Percentiles rank a stretch among this genome's conserved stretches.
Evolutionary conservation across 108 stramenopile species (phyloP).

Genomic region (Skeletonema marinoi): DNA sequence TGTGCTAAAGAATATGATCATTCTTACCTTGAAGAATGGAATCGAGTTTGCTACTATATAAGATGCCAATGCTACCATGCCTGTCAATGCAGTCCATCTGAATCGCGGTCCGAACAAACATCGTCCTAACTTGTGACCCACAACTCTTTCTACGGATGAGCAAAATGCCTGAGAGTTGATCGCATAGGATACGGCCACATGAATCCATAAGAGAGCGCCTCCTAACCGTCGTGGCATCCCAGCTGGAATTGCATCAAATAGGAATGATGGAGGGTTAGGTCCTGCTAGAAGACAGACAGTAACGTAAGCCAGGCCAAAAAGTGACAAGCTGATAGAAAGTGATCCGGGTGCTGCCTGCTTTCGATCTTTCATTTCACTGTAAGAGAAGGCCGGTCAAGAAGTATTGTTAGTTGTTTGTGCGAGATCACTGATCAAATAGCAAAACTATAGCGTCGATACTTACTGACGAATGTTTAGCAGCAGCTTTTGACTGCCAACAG

Average conservation of each 20-base stretch:
- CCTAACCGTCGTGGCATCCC: slow-evolving; percentile 51
- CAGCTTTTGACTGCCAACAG: slow-evolving; percentile 72
- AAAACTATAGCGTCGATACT: not conserved
- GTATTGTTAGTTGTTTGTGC: not conserved
- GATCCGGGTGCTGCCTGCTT: slow-evolving; percentile 51
- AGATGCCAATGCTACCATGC: slow-evolving; percentile 41
- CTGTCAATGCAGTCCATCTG: slow-evolving; percentile 65
- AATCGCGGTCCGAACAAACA: slow-evolving; percentile 16
- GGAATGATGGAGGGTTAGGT: slow-evolving; percentile 63
- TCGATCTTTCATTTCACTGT: slow-evolving; percentile 61
- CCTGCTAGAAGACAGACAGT: slow-evolving; percentile 60
- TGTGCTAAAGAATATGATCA: not conserved
- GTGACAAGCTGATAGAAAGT: slow-evolving; percentile 49
- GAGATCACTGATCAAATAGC: not conserved
- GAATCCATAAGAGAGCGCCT: slow-evolving; percentile 69
- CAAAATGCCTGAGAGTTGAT: slow-evolving; percentile 82
- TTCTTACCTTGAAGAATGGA: slow-evolving; percentile 69
- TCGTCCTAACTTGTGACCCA: slow-evolving; percentile 33
- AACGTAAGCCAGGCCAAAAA: slow-evolving; percentile 62
- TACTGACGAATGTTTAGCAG: slow-evolving; percentile 67
- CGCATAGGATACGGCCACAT: slow-evolving; percentile 77
- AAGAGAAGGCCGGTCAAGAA: not conserved
- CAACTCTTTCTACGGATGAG: slow-evolving; percentile 65
- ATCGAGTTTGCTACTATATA: slow-evolving; percentile 67
- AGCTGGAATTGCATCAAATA: slow-evolving; percentile 68